Evolutionary conservation across 1,284 basidiomycete species (phyloP).

Genomic region (Apiotrichum mycotoxinovorans): DNA sequence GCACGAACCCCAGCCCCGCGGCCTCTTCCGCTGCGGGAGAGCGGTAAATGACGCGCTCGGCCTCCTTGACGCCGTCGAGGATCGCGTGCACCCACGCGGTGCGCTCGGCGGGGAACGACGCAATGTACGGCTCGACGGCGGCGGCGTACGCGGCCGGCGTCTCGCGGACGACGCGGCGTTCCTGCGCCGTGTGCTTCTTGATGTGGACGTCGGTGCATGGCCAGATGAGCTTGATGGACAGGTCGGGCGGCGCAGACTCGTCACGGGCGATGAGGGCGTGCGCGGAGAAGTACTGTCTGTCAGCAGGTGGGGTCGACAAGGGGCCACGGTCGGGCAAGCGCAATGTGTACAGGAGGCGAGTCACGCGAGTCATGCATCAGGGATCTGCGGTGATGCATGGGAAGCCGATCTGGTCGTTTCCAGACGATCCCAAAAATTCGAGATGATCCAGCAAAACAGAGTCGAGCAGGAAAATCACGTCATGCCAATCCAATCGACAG

Average conservation of each 20-base stretch:
- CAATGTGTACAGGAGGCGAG: too few relatives aligned
- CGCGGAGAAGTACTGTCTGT: constrained; percentile 46
- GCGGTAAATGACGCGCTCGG: constrained; percentile 68
- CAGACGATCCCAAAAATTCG: too few relatives aligned
- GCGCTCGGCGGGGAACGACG: constrained; percentile 65
- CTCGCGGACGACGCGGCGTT: constrained; percentile 69
- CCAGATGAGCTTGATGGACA: constrained; percentile 64
- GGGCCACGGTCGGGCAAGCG: not conserved
- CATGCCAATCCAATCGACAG: too few relatives aligned
- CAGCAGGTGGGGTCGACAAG: not conserved
- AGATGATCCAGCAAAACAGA: too few relatives aligned
- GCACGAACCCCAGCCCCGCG: constrained; percentile 60
- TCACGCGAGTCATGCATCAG: too few relatives aligned
- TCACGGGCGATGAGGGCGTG: constrained; percentile 32
- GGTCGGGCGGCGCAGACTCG: constrained; percentile 32
- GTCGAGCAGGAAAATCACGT: too few relatives aligned
- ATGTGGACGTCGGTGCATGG: constrained; percentile 81
- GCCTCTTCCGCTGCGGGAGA: constrained; percentile 52
- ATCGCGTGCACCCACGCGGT: constrained; percentile 90
- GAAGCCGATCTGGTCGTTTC: too few relatives aligned
- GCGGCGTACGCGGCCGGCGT: constrained; percentile 68
- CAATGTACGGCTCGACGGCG: constrained; percentile 75
- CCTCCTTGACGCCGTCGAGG: constrained; percentile 72
- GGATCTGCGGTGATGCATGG: too few relatives aligned
- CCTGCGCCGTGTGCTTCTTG: constrained; percentile 78